Base-by-base conservation (phyloP, 768 basidiomycete species). In the Amanita molliuscula region DNA sequence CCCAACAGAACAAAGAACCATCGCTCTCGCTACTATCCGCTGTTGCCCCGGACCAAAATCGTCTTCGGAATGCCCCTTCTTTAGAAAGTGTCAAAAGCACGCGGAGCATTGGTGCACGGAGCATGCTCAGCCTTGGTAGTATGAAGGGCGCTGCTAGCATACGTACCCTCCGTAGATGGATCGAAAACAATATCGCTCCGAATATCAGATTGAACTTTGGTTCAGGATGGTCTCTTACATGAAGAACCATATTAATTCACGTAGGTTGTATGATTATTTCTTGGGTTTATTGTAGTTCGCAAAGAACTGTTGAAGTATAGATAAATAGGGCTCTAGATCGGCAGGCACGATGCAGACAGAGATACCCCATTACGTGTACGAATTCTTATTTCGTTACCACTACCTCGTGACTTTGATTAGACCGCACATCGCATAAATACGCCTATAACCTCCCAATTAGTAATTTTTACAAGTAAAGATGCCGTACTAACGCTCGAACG, bases 21-120 rank as follows among this genome's bases (percentile, higher is more conserved):
- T 47, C 43, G 6, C 45, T 13, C 13, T 51, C 42, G 50, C 52
- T 35, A 55, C 53, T 34, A 29, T 53, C 57, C 11, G 51, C 49
- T 44, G 51, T 20, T 29, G 54, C 40, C 43, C 48, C 31, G 47
- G 35, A 16, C 34, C 35, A 33, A 26, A 44, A 42, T 23, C 44
- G 36, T 36, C 49, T 50, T 25, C 49, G 49, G 15, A 43, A 15
- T 16, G 31, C 41, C 21, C 67, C 74, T 5, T 74, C 74, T 2
- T 60, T 70, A 46, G 76, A 78, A 58, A 75, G 72, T 56, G 71
- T 75, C 56, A 67, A 69, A 28, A 76, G 67, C 51, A 61, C 62
- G 15, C 62, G 61, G 53, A 69, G 73, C 48, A 57, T 60, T 6
- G 70, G 65, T 15, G 64, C 66, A n/a, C 61, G 68, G 53, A 75